Percentiles rank a stretch among this genome's conserved stretches.
phyloP scores from a whole-genome alignment of 148 eudicot species.

The Vaccinium macrocarpon region DNA sequence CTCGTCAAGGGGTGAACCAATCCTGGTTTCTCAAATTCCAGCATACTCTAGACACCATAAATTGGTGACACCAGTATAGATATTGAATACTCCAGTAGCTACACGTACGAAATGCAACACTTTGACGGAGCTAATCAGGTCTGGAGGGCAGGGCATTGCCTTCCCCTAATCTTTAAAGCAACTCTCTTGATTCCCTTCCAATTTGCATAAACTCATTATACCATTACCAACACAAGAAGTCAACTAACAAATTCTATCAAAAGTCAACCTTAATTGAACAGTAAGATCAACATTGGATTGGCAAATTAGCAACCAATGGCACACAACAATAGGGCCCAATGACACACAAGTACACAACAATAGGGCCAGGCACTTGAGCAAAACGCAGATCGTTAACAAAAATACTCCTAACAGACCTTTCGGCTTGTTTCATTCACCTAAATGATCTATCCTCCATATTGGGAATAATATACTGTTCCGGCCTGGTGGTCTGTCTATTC shows the following conservation, averaged over 20 bases:
- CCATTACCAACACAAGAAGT: too few species aligned
- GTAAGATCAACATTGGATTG: neutral
- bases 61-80: neutral
- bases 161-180: neutral
- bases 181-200: neutral
- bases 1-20: neutral
- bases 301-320: neutral
- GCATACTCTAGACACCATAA: neutral
- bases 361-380: neutral
- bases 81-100: neutral
- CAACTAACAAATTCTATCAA: neutral
- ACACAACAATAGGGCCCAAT: neutral
- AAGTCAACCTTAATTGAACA: neutral
- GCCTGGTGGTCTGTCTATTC: neutral
- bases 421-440: neutral
- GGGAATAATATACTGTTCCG: neutral
- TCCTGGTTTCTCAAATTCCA: neutral
- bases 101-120: neutral
- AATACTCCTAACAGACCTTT: neutral
- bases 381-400: neutral
- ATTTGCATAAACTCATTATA: neutral
- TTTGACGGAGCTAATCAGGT: neutral
- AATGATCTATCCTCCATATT: neutral
- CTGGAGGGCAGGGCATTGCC: neutral
- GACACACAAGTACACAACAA: neutral